phyloP scores from a whole-genome alignment of 768 basidiomycete genomes.

The Termitomyces titanicus region DNA sequence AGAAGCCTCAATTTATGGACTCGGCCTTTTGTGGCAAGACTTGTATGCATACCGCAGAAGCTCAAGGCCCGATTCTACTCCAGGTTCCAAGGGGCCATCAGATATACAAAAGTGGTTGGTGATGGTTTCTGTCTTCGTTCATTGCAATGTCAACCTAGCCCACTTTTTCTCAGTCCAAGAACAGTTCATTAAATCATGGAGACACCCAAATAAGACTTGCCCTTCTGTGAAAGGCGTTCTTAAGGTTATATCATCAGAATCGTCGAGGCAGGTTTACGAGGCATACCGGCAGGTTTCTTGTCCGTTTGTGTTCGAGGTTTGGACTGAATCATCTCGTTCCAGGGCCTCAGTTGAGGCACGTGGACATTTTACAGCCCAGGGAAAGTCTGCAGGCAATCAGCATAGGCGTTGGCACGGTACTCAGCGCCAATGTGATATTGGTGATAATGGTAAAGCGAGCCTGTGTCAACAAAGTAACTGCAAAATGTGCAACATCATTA shows the following conservation, averaged over 20 bases:
- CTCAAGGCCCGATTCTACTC: constrained; percentile 50
- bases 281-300: constrained; percentile 47
- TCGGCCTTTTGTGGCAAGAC: constrained; percentile 48
- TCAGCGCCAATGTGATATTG: constrained; percentile 57
- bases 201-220: constrained; percentile 46
- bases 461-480: constrained; percentile 55
- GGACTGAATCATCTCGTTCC: neutral
- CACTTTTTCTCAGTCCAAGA: constrained; percentile 46
- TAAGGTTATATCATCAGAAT: constrained; percentile 52
- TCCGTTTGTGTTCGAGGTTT: neutral
- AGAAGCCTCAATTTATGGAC: constrained; percentile 39
- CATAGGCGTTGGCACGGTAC: constrained; percentile 77
- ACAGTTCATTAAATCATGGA: constrained; percentile 71
- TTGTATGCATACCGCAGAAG: constrained; percentile 52
- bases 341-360: constrained; percentile 51
- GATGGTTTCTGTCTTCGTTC: neutral
- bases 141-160: neutral
- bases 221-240: constrained; percentile 59
- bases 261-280: constrained; percentile 53
- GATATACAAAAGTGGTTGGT: constrained; percentile 63
- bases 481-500: constrained; percentile 60
- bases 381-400: constrained; percentile 63
- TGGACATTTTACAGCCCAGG: constrained; percentile 37
- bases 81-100: constrained; percentile 57
- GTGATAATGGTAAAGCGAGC: constrained; percentile 53